Conservation (phyloP, 176 grass and related monocot species). For the Dendrocalamus sinicus region DNA sequence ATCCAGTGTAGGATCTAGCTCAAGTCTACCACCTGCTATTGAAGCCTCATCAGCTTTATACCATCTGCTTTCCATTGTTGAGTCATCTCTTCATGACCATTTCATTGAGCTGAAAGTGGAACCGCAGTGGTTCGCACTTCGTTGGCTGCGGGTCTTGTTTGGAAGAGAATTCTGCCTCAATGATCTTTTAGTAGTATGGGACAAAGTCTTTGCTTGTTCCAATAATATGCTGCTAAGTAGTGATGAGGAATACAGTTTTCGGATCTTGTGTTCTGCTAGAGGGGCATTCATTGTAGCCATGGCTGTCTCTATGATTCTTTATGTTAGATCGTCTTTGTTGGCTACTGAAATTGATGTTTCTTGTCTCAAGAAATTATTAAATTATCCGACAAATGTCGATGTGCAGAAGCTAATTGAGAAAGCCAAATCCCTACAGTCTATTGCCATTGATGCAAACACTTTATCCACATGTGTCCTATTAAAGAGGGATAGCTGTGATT, state of each 20-base stretch:
- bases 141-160: constrained; percentile 96
- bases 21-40: constrained; percentile 72
- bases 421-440: constrained; percentile 65
- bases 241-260: constrained; percentile 63
- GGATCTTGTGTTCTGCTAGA: constrained; percentile 77
- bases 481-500: constrained; percentile 50
- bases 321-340: constrained; percentile 82
- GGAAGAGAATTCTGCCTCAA: constrained; percentile 84
- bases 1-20: constrained; percentile 56
- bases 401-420: constrained; percentile 85
- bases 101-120: constrained; percentile 91
- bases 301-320: constrained; percentile 93
- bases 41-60: constrained; percentile 96
- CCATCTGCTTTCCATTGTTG: constrained; percentile 78
- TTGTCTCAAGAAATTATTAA: constrained; percentile 87
- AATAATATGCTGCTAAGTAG: constrained; percentile 59
- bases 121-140: constrained; percentile 93
- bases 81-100: constrained; percentile 89
- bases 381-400: constrained; percentile 73
- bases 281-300: constrained; percentile 90
- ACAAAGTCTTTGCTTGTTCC: constrained; percentile 75
- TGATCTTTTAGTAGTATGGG: constrained; percentile 83
- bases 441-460: constrained; percentile 72
- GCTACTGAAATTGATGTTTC: constrained; percentile 79
- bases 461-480: constrained; percentile 44